Conservation (phyloP, 805 yeast species). For the Candida suzukii region DNA sequence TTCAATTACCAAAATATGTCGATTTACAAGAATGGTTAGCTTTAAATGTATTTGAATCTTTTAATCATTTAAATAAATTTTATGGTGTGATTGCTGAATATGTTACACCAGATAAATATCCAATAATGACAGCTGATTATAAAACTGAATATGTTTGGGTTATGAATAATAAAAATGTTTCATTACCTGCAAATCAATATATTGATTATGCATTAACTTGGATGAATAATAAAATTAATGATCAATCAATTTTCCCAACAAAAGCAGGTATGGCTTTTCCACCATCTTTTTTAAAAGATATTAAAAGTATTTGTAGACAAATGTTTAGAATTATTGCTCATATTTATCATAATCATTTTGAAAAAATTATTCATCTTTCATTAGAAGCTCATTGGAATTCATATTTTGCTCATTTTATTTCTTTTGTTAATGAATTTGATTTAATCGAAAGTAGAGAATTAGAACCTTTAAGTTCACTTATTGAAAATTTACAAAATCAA, state of each 20-base stretch:
- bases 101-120: constrained; percentile 82
- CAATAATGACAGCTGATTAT: constrained; percentile 95
- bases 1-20: constrained; percentile 89
- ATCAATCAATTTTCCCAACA: constrained; percentile 87
- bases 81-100: constrained; percentile 88
- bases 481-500: constrained; percentile 75
- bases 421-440: constrained; percentile 78
- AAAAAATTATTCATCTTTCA: constrained; percentile 82
- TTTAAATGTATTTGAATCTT: constrained; percentile 82
- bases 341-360: constrained; percentile 91
- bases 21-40: constrained; percentile 96
- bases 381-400: constrained; percentile 98
- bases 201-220: constrained; percentile 88
- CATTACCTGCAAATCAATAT: constrained; percentile 87
- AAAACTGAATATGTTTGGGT: constrained; percentile 88
- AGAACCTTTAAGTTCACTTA: constrained; percentile 69
- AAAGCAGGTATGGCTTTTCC: constrained; percentile 87
- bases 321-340: constrained; percentile 96
- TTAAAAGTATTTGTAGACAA: constrained; percentile 82
- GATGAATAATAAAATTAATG: constrained; percentile 83
- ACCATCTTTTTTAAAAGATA: constrained; percentile 70
- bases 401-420: constrained; percentile 87
- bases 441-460: constrained; percentile 74
- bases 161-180: constrained; percentile 62
- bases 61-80: constrained; percentile 77